Conservation (phyloP, 2,329 filamentous ascomycete genomes). For the Didymella lethalis region DNA sequence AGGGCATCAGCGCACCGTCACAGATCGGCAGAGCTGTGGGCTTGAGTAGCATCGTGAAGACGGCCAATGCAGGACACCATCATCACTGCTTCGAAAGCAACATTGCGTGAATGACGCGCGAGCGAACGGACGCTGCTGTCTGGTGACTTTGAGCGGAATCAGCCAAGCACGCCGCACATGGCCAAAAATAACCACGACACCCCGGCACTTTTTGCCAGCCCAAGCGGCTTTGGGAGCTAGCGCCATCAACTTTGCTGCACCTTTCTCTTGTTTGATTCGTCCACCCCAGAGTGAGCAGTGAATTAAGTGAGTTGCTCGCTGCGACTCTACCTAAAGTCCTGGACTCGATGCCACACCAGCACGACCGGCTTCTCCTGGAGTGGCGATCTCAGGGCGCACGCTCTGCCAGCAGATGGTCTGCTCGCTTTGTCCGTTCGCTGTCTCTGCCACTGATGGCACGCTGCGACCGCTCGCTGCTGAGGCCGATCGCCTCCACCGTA, state of each 20-base stretch:
- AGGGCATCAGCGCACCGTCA: slow-evolving; percentile 11
- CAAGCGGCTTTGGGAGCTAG: slow-evolving; percentile 36
- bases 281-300: slow-evolving; percentile 16
- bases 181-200: slow-evolving; percentile 37
- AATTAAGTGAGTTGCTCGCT: slow-evolving; percentile 29
- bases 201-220: slow-evolving; percentile 30
- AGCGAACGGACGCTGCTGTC: slow-evolving; percentile 12
- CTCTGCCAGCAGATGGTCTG: slow-evolving; percentile 7
- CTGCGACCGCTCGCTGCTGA: slow-evolving; percentile 22
- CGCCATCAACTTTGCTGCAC: slow-evolving; percentile 36
- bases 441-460: slow-evolving; percentile 4
- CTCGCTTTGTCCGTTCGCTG: slow-evolving; percentile 8
- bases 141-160: slow-evolving; percentile 26
- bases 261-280: slow-evolving; percentile 19
- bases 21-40: slow-evolving; percentile 17
- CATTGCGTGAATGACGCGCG: slow-evolving; percentile 15
- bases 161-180: slow-evolving; percentile 28
- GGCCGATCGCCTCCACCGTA: slow-evolving; percentile 35
- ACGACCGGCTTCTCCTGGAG: slow-evolving; percentile 8
- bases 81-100: slow-evolving; percentile 7
- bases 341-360: slow-evolving; percentile 15
- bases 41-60: slow-evolving; percentile 15
- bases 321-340: slow-evolving; percentile 23
- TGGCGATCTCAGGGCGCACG: slow-evolving; percentile 6
- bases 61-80: slow-evolving; percentile 14